Evolutionary conservation across 2,329 filamentous ascomycete genomes (phyloP).

Genomic region (Colletotrichum sp.): DNA sequence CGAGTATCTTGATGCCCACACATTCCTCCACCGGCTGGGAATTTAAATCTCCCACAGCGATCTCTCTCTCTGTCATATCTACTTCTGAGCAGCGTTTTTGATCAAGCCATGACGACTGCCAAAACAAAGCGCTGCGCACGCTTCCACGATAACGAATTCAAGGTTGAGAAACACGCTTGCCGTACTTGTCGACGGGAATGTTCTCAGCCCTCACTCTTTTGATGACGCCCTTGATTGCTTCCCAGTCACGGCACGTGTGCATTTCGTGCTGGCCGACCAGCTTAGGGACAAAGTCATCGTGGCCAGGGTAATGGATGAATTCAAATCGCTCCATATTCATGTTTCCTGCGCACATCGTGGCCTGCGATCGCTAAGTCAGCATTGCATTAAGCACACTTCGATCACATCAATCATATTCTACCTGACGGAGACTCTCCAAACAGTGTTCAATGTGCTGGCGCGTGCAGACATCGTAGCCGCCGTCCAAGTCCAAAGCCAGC

Average conservation of each 20-base stretch:
- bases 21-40: too few species aligned
- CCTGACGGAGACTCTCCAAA: background rate
- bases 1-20: too few species aligned
- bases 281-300: background rate
- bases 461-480: background rate
- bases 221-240: background rate
- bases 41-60: too few species aligned
- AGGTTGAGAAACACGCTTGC: background rate
- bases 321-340: background rate
- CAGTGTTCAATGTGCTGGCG: background rate
- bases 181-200: background rate
- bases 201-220: background rate
- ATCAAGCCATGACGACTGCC: background rate
- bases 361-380: background rate
- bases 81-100: background rate
- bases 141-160: background rate
- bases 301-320: background rate
- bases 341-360: background rate
- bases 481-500: background rate
- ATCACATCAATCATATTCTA: background rate
- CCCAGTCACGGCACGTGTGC: background rate
- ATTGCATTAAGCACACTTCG: background rate
- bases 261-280: background rate
- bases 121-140: fast-evolving
- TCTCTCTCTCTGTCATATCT: too few species aligned